phyloP scores from a whole-genome alignment of 129 eudicot genomes.

The Cynara cardunculus region DNA sequence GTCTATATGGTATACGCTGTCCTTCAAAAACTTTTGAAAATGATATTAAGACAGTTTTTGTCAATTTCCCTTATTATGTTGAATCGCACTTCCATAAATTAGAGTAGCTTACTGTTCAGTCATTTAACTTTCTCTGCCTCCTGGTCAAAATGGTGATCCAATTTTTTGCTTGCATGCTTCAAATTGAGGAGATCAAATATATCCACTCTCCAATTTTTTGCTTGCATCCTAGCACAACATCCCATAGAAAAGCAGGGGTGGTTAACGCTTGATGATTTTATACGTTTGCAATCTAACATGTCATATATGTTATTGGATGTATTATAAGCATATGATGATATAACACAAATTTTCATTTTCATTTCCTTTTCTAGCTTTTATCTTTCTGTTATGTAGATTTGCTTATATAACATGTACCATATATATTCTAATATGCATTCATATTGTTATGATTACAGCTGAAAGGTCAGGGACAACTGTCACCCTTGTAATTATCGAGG shows the following conservation, averaged over 20 bases:
- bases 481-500: constrained; percentile 87
- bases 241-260: background rate
- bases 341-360: constrained; percentile 2
- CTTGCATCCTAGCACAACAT: no score
- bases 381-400: background rate
- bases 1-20: no score
- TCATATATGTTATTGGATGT: background rate
- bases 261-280: background rate
- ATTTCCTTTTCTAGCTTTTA: background rate
- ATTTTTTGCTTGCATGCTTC: no score
- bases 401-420: background rate
- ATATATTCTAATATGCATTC: constrained; percentile 7
- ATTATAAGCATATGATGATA: background rate
- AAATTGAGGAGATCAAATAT: no score
- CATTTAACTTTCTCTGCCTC: no score
- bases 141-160: no score
- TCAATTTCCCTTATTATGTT: background rate
- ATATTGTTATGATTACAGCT: constrained; percentile 42
- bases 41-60: background rate
- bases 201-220: no score
- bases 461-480: constrained; percentile 96
- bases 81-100: background rate
- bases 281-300: background rate
- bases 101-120: no score
- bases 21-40: background rate